Evolutionary conservation across 768 basidiomycete species (phyloP), one percentile per base, ranked within the genome.

Genomic region (Russula sp.): DNA sequence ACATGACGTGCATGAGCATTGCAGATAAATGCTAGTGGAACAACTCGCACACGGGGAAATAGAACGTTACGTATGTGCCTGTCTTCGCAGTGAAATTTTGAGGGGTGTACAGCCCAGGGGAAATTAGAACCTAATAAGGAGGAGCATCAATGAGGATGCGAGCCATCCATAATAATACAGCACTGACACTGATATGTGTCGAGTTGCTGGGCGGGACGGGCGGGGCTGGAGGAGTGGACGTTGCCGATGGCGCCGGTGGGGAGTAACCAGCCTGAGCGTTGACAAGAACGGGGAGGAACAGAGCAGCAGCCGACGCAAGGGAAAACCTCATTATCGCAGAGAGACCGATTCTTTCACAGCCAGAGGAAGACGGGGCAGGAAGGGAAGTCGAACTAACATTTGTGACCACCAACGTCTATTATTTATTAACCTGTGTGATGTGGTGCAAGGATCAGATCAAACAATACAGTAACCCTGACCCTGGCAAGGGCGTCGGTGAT

Each of bases 51-150:
- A 66, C 64, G 14, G 83, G 81, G 77, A 84, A 82, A 69, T 73
- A 80, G 74, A 85, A 85, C 5, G 80, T 82, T 32, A 85, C 78
- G 2, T 74, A 63, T 20, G 81, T 80, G 26, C 80, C 80, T n/a
- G 80, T 78, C 8, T 77, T 28, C 0, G 84, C 84, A 20, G 72
- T 79, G 67, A 85, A 67, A 65, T 81, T 81, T 49, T 69, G 34
- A 3, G 83, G 84, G 62, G 68, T 74, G 75, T 79, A 84, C 13
- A 73, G 61, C 67, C 75, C 68, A 48, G 75, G 65, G 6, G 73
- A 76, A 36, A 84, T 83, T 50, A 81, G 70, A 63, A 84, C 70
- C 80, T 83, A 58, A 36, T 1, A 11, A 13, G 11, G 34, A 51
- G 34, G 53, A 16, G 14, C 22, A 32, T 61, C 56, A 40, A 16